These are phyloP conservation scores for Poterioochromonas sp. DNA, from an alignment of 352 stramenopile species.

Conservation along the genomic window DNA sequence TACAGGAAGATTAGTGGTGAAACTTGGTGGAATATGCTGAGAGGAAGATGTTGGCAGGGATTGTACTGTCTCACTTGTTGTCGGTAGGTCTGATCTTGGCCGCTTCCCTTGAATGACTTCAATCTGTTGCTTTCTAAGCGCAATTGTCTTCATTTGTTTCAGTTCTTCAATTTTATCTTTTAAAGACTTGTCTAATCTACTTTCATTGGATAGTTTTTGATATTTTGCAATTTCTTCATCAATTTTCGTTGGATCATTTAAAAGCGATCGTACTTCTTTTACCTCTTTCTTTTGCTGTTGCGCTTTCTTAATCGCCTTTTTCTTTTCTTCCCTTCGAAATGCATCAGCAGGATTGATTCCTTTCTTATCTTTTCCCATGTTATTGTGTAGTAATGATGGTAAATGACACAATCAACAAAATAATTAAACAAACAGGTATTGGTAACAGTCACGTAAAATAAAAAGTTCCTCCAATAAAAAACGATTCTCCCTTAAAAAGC, in stretches of 20 bases:
- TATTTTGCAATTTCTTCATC: conserved; percentile 1
- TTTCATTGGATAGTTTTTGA: conserved; percentile 23
- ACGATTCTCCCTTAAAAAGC: too few relatives aligned
- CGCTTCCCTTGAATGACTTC: background rate
- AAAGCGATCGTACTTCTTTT: background rate
- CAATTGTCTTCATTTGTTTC: conserved; percentile 22
- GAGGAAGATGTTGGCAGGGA: background rate
- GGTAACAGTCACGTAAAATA: too few relatives aligned
- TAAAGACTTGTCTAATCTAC: conserved; percentile 13
- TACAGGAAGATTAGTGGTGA: background rate
- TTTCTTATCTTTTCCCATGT: conserved; percentile 30
- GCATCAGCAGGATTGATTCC: conserved; percentile 16
- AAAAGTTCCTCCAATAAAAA: too few relatives aligned
- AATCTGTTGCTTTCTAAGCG: background rate
- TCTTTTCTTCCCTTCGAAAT: conserved; percentile 7
- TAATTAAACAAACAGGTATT: too few relatives aligned
- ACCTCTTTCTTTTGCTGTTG: background rate
- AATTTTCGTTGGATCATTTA: conserved; percentile 1
- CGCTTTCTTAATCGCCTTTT: conserved; percentile 11
- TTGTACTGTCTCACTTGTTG: background rate
- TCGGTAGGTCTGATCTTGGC: too few relatives aligned
- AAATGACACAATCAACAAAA: too few relatives aligned
- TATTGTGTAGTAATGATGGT: too few relatives aligned
- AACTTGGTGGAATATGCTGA: background rate
- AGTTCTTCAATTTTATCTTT: conserved; percentile 22